Conservation (phyloP, 257 asterid species). For the Scutellaria galericulata region DNA sequence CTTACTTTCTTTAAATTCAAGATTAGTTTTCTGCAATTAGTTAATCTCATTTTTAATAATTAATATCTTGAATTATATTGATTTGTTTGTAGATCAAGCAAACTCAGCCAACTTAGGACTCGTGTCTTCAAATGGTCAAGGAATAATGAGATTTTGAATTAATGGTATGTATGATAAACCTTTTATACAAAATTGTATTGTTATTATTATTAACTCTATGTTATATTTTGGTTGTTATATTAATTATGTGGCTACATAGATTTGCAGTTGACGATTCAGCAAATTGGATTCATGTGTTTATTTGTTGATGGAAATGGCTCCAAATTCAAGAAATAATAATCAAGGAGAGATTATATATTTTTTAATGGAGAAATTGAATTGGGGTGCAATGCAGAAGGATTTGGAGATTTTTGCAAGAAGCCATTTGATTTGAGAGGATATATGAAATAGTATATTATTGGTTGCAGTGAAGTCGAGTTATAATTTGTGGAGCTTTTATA, state of each 20-base stretch:
- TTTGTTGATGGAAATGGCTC: constrained; percentile 36
- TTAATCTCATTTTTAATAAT: neutral
- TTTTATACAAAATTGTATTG: neutral
- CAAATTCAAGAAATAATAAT: neutral
- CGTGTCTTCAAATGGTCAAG: constrained; percentile 30
- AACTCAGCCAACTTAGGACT: constrained; percentile 25
- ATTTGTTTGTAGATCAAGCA: constrained; percentile 23
- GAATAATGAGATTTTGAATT: constrained; percentile 46
- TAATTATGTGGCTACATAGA: neutral
- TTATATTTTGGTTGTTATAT: neutral
- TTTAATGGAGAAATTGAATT: neutral
- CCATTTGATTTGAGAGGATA: constrained; percentile 7
- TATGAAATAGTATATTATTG: constrained; percentile 7
- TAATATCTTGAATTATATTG: neutral
- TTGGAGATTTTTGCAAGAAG: neutral
- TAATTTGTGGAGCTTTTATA: constrained; percentile 13
- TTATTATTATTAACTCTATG: neutral
- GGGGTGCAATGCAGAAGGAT: neutral
- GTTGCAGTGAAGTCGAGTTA: neutral
- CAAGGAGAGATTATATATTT: neutral
- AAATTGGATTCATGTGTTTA: constrained; percentile 20
- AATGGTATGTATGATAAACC: neutral
- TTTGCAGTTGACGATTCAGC: constrained; percentile 17
- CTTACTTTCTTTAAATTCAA: too few relatives aligned
- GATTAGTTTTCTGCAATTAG: neutral